These are phyloP conservation scores for Hippophae rhamnoides DNA, from an alignment of 306 rosid genomes.

Conservation along the genomic window DNA sequence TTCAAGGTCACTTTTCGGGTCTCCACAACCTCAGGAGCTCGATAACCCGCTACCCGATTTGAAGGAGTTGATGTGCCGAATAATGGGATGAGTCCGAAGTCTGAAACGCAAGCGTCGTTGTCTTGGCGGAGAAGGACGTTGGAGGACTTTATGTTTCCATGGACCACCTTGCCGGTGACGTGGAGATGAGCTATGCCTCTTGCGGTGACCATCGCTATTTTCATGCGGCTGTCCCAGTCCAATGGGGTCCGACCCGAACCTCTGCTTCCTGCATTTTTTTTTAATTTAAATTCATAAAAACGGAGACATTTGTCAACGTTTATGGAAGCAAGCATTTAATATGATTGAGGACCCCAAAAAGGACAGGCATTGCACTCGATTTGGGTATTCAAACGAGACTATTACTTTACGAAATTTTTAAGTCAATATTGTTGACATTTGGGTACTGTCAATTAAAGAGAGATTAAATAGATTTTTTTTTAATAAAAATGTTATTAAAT, in stretches of 20 bases:
- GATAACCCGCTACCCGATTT: slow-evolving; percentile 74
- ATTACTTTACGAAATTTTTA: no score
- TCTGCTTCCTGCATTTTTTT: slow-evolving; percentile 57
- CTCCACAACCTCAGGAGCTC: slow-evolving; percentile 76
- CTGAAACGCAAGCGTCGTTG: slow-evolving; percentile 59
- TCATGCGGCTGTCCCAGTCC: slow-evolving; percentile 89
- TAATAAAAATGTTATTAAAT: no score
- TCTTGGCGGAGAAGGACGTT: slow-evolving; percentile 73
- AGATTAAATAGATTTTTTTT: no score
- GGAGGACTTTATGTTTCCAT: slow-evolving; percentile 87
- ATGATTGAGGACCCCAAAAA: no score
- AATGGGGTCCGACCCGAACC: slow-evolving; percentile 93
- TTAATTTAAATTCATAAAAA: no score
- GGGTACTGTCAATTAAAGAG: no score
- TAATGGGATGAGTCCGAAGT: slow-evolving; percentile 67
- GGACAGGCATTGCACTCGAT: no score
- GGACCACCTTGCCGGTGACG: slow-evolving; percentile 70
- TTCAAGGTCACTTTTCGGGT: slow-evolving; percentile 71
- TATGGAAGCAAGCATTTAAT: no score
- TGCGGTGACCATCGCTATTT: slow-evolving; percentile 59
- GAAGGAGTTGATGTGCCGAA: slow-evolving; percentile 61
- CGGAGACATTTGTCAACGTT: no score
- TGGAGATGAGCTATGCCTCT: slow-evolving; percentile 78
- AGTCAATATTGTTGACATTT: no score
- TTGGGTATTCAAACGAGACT: no score